Base-by-base conservation (phyloP, 1,284 basidiomycete species). In the Boletellus deceptivus region DNA sequence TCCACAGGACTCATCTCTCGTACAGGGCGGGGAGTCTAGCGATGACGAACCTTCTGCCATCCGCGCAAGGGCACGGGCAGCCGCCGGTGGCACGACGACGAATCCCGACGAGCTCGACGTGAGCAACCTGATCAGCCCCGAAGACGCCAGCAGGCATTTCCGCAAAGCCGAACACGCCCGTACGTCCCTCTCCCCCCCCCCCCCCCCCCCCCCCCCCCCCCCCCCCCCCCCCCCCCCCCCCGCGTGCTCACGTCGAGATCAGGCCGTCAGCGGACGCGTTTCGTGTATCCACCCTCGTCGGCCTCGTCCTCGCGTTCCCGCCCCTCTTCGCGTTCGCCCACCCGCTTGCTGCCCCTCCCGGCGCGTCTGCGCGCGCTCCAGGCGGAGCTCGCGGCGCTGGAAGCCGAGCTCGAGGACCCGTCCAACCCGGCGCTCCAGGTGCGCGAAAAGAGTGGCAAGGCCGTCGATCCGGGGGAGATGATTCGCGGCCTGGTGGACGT, bases 401-500 rank as follows among this genome's bases (percentile, higher is more conserved):
- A 91, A 61, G 67, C 70, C 0, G 89, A 91, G 62, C 71, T 89
- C 16, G 75, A 80, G 1, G 85, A 89, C 59, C 86, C 85, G 3
- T 78, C 85, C 3, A 88, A 84, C 64, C 83, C 83, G 6, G 67
- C 80, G n/a, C 61, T 88, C 63, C 63, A 64, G 34, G 58, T 51
- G 22, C 46, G 57, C 25, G 65, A 62, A 70, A 78, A 70, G 70
- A 82, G 56, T 11, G 80, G 82, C 47, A 78, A 79, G 37, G 76
- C 76, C n/a, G 76, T 84, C 10, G 86, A 90, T 62, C 79, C 87
- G 0, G 88, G 85, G 6, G 85, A 87, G 62, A 75, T 91, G 52
- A 83, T 91, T 56, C 77, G 82, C 41, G 87, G 85, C 0, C 68
- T 91, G 44, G 84, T 89, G 5, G 88, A 89, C 58, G 83, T 90